A percentile compares a stretch with the other conserved stretches of the same genome.
Evolutionary conservation across 2,329 filamentous ascomycete species (phyloP).

Genomic region (Thelonectria discophora): DNA sequence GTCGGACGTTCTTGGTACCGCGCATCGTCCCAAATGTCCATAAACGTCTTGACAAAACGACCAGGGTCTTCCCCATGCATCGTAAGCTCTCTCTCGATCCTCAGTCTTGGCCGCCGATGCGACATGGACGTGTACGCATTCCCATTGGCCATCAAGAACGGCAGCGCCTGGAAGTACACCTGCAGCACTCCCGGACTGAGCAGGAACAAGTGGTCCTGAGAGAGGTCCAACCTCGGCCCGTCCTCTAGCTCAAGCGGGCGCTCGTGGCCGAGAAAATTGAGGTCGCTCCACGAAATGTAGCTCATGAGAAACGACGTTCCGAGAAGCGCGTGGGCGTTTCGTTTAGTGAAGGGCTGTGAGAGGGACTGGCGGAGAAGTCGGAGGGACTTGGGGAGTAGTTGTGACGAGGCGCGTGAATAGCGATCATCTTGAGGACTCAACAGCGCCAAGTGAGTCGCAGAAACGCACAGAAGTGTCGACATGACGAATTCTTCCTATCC

Average conservation of each 20-base stretch:
- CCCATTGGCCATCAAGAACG: constrained; percentile 1
- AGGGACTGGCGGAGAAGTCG: constrained; percentile 6
- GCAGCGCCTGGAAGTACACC: constrained; percentile 6
- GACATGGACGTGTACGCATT: neutral
- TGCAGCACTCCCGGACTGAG: constrained; percentile 7
- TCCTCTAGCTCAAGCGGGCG: neutral
- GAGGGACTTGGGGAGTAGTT: constrained; percentile 2
- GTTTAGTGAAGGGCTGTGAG: constrained; percentile 1
- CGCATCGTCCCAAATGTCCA: constrained; percentile 13
- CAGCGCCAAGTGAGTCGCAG: neutral
- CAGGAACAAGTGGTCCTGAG: constrained; percentile 4
- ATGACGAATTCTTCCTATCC: constrained; percentile 14
- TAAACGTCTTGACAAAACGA: neutral
- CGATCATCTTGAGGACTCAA: neutral
- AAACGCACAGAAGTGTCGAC: constrained; percentile 8
- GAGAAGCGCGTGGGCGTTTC: constrained; percentile 1
- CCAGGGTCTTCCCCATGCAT: neutral
- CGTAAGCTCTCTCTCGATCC: constrained; percentile 4
- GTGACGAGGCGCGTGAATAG: constrained; percentile 1
- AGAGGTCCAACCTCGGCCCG: neutral
- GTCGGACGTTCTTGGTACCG: neutral
- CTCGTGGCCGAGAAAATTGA: neutral
- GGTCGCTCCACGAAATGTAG: constrained; percentile 13
- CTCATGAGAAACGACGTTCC: constrained; percentile 13
- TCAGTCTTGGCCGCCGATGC: neutral